Evolutionary conservation across 768 basidiomycete genomes (phyloP).

Genomic region (Dacryopinax primogenitus): DNA sequence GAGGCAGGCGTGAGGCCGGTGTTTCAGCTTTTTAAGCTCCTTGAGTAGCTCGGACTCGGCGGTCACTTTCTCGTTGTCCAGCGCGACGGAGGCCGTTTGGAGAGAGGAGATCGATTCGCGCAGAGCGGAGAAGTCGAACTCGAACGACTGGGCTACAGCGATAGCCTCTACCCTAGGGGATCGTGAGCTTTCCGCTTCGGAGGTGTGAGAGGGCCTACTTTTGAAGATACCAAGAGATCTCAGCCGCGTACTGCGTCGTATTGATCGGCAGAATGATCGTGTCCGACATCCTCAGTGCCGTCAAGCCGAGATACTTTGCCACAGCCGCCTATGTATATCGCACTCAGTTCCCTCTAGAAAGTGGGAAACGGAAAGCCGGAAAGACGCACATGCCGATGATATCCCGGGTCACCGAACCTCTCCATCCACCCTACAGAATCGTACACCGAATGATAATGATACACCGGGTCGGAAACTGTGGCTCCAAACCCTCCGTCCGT

Average conservation of each 20-base stretch:
- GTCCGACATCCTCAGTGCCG: conserved; percentile 42
- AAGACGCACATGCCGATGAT: conserved; percentile 50
- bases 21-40: conserved; percentile 19
- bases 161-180: conserved; percentile 40
- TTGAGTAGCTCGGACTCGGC: conserved; percentile 30
- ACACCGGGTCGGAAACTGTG: conserved; percentile 44
- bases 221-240: conserved; percentile 43
- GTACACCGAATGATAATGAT: conserved; percentile 44
- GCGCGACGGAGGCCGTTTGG: conserved; percentile 22
- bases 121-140: conserved; percentile 24
- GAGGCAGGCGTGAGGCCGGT: conserved; percentile 13
- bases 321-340: conserved; percentile 41
- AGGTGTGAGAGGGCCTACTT: conserved; percentile 30
- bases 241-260: conserved; percentile 51
- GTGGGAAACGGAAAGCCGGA: conserved; percentile 5
- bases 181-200: background rate
- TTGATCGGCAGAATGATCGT: conserved; percentile 50
- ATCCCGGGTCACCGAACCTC: conserved; percentile 61
- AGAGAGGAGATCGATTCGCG: conserved; percentile 24
- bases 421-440: conserved; percentile 44
- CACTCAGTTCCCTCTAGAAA: background rate
- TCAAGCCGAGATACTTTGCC: conserved; percentile 51
- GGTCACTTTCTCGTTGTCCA: conserved; percentile 25
- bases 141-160: conserved; percentile 19
- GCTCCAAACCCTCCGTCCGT: conserved; percentile 29